These are phyloP conservation scores for Penicillium desertorum DNA, from an alignment of 495 filamentous ascomycete species.

Conservation along the genomic window DNA sequence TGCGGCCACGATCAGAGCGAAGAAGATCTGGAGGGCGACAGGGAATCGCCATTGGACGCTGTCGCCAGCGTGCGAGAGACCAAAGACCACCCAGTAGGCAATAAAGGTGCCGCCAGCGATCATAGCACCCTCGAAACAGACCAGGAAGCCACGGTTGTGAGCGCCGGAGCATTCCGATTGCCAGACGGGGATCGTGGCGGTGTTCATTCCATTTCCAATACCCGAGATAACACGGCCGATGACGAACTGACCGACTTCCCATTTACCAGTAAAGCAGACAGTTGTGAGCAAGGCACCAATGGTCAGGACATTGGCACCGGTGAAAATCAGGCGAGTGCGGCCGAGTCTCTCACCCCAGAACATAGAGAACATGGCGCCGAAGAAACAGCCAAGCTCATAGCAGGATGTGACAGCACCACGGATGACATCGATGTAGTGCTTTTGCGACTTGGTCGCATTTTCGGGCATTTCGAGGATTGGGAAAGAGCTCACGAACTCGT, in stretches of 20 bases:
- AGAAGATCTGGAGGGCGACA: slow-evolving; percentile 46
- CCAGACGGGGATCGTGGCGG: slow-evolving; percentile 46
- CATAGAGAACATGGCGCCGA: slow-evolving; percentile 51
- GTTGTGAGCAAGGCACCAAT: slow-evolving; percentile 53
- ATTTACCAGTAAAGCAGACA: slow-evolving; percentile 34
- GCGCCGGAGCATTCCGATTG: slow-evolving; percentile 42
- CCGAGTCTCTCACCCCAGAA: slow-evolving; percentile 50
- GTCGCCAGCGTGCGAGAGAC: slow-evolving; percentile 41
- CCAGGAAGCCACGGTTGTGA: slow-evolving; percentile 33
- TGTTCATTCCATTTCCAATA: slow-evolving; percentile 44
- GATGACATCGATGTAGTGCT: slow-evolving; percentile 22
- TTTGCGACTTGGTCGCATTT: not conserved
- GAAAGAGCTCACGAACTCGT: slow-evolving; percentile 22
- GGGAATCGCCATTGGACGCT: slow-evolving; percentile 49
- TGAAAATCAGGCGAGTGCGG: slow-evolving; percentile 48
- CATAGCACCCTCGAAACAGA: slow-evolving; percentile 36
- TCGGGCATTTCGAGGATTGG: slow-evolving; percentile 18
- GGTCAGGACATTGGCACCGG: slow-evolving; percentile 49
- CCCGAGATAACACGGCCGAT: slow-evolving; percentile 43
- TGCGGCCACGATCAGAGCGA: slow-evolving; percentile 34
- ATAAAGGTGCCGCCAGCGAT: slow-evolving; percentile 36
- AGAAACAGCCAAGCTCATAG: slow-evolving; percentile 57
- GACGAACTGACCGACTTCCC: slow-evolving; percentile 42
- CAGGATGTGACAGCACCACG: slow-evolving; percentile 47
- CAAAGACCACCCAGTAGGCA: slow-evolving; percentile 46